Base-by-base conservation (phyloP, 2,329 filamentous ascomycete genomes). In the Penicillium sumatraense region DNA sequence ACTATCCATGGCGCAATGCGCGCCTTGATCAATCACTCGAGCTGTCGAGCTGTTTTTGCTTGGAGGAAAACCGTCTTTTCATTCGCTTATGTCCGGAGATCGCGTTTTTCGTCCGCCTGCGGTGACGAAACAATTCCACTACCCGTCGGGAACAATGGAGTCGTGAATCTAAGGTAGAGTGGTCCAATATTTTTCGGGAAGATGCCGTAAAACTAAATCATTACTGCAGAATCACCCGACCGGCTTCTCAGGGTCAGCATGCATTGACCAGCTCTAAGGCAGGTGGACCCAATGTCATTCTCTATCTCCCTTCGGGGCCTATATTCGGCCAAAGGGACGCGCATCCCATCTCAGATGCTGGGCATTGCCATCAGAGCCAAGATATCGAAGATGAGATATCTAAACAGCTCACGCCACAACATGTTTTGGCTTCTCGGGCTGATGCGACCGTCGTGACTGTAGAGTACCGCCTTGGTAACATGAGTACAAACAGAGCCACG, bases 241-340 rank as follows among this genome's bases (percentile, higher is more conserved):
- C 63, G 13, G 29, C 8, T 26, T 36, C 27, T 18, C 41, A 42
- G 31, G 38, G 46, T 20, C 3, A 27, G n/a, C 26, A 51, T 4
- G 21, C 48, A 10, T 13, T 47, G 38, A 40, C 31, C 16, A 47
- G 42, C 2, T 40, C 42, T 5, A 14, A 9, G 5, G 14, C 46
- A 2, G n/a, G 23, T n/a, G 36, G 46, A 10, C 62, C 64, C 23
- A 70, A 70, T 61, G 65, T 76, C 9, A 68, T 75, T 31, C 59
- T 77, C 29, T 69, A 72, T 40, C 66, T 77, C 6, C 74, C 73
- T n/a, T 62, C 69, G 14, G 74, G 73, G 11, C 71, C 73, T 21
- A 31, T 72, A 10, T 71, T 72, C 24, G 54, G 52, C 35, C 45
- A 20, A 16, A 4, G 16, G 18, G 44, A 31, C 14, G 26, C 5